A percentile compares a stretch with the other conserved stretches of the same genome.
Evolutionary conservation across 163 green algal genomes (phyloP).

Genomic region (Chloromonas sp.): DNA sequence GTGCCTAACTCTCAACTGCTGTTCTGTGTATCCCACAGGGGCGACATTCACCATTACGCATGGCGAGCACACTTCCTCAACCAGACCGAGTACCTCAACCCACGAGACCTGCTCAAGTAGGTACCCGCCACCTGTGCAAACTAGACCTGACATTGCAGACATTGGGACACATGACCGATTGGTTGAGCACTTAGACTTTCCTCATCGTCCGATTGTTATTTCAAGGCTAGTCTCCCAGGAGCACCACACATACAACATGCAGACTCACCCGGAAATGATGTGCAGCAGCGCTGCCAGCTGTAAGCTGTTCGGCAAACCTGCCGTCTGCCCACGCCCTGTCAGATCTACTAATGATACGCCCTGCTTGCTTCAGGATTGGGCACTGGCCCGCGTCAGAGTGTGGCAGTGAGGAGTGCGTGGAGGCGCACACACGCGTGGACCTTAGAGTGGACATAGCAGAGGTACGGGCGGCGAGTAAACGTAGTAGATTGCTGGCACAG

Average conservation of each 20-base stretch:
- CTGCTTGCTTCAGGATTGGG: slow-evolving; percentile 31
- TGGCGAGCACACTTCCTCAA: slow-evolving; percentile 65
- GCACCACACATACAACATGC: not conserved
- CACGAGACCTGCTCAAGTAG: slow-evolving; percentile 49
- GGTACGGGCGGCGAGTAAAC: not conserved
- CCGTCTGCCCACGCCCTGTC: no score
- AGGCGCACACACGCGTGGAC: slow-evolving; percentile 85
- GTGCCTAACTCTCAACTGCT: no score
- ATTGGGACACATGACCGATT: no score
- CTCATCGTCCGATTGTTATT: no score
- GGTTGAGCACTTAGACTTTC: not conserved
- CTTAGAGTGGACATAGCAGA: slow-evolving; percentile 55
- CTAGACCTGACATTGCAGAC: no score
- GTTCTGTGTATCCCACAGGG: slow-evolving; percentile 29
- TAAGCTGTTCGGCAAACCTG: not conserved
- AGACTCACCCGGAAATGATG: not conserved
- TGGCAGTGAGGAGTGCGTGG: slow-evolving; percentile 79
- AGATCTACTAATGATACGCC: no score
- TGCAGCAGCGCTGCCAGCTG: not conserved
- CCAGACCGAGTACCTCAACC: slow-evolving; percentile 69
- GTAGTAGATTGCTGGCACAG: not conserved
- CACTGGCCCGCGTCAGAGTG: slow-evolving; percentile 58
- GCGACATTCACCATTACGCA: slow-evolving; percentile 82
- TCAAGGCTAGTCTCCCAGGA: not conserved
- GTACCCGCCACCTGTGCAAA: not conserved